Evolutionary conservation across 306 rosid genomes (phyloP), one percentile per base, ranked within the genome.

Genomic region (Spatholobus suberectus): DNA sequence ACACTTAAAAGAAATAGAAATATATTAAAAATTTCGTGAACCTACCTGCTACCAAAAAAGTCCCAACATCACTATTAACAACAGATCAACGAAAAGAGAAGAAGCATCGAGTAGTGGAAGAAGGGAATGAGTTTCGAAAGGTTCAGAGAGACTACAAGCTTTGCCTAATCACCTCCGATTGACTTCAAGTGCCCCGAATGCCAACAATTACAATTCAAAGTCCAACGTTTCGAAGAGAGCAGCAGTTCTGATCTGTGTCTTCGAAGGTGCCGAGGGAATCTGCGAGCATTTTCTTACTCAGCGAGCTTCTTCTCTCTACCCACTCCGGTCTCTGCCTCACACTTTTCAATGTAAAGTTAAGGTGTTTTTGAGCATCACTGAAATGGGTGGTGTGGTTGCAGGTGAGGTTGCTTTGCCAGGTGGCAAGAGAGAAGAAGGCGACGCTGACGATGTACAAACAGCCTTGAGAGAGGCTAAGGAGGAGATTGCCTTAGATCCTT

Each of bases 341-440:
- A 10, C 20, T 65, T 15, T 70, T 9, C 43, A 8, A 6, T 18
- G 21, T 29, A 4, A 74, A 65, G n/a, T 52, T 76, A 59, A 20
- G 18, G 12, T 82, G 12, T 49, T 21, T 77, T 41, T 40, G 8
- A 29, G 23, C 13, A 17, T 20, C 73, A 14, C 29, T 7, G 52
- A 58, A 70, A 38, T 73, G 82, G 59, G 49, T 27, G 82, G 41
- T 23, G 47, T 32, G 40, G 29, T 76, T 86, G 84, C 86, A 89
- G 97, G 97, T 13, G 98, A 94, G 62, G 98, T 94, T 74, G 89
- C 96, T 41, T 85, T 94, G 75, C 97, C 98, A 4, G 96, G 98
- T 15, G 98, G 98, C 62, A 91, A 92, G 70, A 87, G 88, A 43
- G 98, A 94, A 7, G 87, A 86, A 67, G 79, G 80, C 24, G 98